phyloP scores from a whole-genome alignment of 768 basidiomycete species.

The Candolleomyces aberdarensis region DNA sequence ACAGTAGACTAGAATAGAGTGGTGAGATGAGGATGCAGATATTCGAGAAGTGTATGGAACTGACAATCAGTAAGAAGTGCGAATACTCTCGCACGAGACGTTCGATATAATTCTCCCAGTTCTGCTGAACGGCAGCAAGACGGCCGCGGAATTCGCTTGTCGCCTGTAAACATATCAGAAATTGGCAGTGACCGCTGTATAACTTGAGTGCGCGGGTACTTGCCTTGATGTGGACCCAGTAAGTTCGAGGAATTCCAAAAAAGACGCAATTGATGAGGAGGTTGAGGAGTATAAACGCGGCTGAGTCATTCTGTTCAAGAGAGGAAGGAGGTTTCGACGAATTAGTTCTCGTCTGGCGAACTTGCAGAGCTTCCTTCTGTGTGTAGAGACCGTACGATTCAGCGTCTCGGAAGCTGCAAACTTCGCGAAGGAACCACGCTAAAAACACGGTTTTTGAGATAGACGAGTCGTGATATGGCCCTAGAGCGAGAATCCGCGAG shows the following conservation, averaged over 20 bases:
- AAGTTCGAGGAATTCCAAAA: constrained; percentile 53
- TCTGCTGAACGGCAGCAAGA: constrained; percentile 42
- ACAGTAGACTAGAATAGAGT: constrained; percentile 44
- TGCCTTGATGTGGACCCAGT: constrained; percentile 46
- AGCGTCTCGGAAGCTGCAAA: constrained; percentile 47
- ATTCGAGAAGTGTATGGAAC: constrained; percentile 12
- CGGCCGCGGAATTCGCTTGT: constrained; percentile 50
- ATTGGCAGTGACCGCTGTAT: background rate
- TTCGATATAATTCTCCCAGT: constrained; percentile 48
- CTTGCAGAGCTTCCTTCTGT: constrained; percentile 23
- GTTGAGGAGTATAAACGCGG: constrained; percentile 28
- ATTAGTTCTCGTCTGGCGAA: constrained; percentile 18
- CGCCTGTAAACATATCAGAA: constrained; percentile 14
- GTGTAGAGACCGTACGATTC: constrained; percentile 43
- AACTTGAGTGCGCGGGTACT: background rate
- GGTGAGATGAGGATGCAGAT: background rate
- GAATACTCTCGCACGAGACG: constrained; percentile 54
- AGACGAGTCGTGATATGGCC: constrained; percentile 29
- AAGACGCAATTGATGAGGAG: constrained; percentile 41
- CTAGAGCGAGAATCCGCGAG: constrained; percentile 15
- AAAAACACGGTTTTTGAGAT: constrained; percentile 43
- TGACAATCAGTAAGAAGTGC: constrained; percentile 53
- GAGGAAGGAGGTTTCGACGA: constrained; percentile 9
- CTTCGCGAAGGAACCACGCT: constrained; percentile 49
- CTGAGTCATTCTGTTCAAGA: constrained; percentile 16